Evolutionary conservation across 2,329 filamentous ascomycete genomes (phyloP).

Genomic region (Nannizziopsis arthrosporioides): DNA sequence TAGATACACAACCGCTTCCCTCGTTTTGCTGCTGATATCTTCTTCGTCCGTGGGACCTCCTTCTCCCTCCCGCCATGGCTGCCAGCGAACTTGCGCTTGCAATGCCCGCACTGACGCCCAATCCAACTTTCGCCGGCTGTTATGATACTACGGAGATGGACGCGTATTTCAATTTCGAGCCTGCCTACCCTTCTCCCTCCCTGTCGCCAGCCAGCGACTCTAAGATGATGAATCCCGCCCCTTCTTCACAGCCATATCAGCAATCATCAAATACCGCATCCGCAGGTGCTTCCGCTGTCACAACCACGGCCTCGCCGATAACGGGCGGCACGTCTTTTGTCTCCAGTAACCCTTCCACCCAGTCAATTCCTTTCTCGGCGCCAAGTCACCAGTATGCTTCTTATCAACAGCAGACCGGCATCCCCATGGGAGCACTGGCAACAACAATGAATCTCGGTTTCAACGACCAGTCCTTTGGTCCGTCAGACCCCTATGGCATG

Average conservation of each 20-base stretch:
- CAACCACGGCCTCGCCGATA: slow-evolving; percentile 26
- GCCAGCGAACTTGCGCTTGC: slow-evolving; percentile 17
- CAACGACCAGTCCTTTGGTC: slow-evolving; percentile 15
- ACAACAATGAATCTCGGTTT: slow-evolving; percentile 46
- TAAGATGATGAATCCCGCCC: slow-evolving; percentile 6
- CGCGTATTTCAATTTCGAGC: slow-evolving; percentile 38
- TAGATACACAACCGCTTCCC: too few species aligned
- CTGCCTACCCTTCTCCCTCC: slow-evolving; percentile 29
- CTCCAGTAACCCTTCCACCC: slow-evolving; percentile 29
- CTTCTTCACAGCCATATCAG: slow-evolving; percentile 15
- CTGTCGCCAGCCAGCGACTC: slow-evolving; percentile 14
- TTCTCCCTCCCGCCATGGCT: slow-evolving; percentile 13
- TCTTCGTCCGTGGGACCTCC: neutral
- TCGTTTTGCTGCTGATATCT: slow-evolving; percentile 1
- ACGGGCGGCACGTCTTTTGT: slow-evolving; percentile 23
- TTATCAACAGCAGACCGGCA: slow-evolving; percentile 90
- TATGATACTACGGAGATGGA: slow-evolving; percentile 36
- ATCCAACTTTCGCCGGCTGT: slow-evolving; percentile 23
- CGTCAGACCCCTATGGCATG: slow-evolving; percentile 3
- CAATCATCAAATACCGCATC: slow-evolving; percentile 15
- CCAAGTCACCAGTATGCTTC: slow-evolving; percentile 92
- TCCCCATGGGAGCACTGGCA: slow-evolving; percentile 71
- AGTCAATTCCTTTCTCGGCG: slow-evolving; percentile 45
- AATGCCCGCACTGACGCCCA: slow-evolving; percentile 21
- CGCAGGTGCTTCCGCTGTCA: slow-evolving; percentile 15